phyloP scores from a whole-genome alignment of 2,329 filamentous ascomycete genomes.

The Sporothrix schenckii region DNA sequence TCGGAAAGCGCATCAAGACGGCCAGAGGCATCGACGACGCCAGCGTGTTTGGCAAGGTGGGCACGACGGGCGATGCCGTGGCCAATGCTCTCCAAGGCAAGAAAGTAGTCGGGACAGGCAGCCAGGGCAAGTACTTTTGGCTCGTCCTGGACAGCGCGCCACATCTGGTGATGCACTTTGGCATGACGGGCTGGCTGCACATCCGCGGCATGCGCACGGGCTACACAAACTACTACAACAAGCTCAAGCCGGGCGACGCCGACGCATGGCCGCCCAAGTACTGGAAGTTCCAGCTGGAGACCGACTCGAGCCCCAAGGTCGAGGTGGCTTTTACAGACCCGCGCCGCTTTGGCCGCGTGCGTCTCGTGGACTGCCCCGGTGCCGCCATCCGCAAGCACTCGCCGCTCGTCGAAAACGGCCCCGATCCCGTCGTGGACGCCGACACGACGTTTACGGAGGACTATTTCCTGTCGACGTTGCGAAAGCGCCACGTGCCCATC shows the following conservation, averaged over 20 bases:
- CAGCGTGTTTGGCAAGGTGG: conserved; percentile 88
- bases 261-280: conserved; percentile 82
- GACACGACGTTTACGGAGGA: conserved; percentile 71
- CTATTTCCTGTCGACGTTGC: conserved; percentile 73
- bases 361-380: conserved; percentile 79
- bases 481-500: conserved; percentile 77
- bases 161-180: conserved; percentile 87
- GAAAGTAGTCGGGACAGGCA: conserved; percentile 68
- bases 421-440: conserved; percentile 84
- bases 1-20: conserved; percentile 75
- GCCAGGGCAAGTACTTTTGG: conserved; percentile 98
- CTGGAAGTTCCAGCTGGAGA: conserved; percentile 81
- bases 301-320: conserved; percentile 56
- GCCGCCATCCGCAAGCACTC: conserved; percentile 73
- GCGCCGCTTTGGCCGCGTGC: conserved; percentile 75
- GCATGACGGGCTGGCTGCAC: conserved; percentile 84
- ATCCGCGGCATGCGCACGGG: conserved; percentile 76
- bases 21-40: conserved; percentile 75
- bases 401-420: conserved; percentile 88
- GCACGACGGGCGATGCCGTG: conserved; percentile 76
- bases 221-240: conserved; percentile 82
- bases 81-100: conserved; percentile 73
- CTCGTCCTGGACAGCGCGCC: conserved; percentile 72
- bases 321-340: conserved; percentile 82
- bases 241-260: conserved; percentile 62